Base-by-base conservation (phyloP, 1,139 yeast species). In the Blastobotrys persicus region DNA sequence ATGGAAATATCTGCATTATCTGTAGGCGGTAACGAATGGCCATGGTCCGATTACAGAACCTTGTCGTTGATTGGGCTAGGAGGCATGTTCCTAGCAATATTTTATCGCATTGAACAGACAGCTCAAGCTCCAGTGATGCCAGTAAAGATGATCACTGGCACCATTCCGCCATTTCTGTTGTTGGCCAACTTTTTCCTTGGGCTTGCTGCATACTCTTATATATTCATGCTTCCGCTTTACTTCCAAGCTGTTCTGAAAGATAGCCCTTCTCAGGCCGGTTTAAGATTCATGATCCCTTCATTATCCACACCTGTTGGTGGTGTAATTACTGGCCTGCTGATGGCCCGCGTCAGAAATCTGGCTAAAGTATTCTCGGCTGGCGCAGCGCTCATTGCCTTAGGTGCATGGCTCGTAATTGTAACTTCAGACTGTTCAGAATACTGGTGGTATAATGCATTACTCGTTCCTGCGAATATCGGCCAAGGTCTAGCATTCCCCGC, bases 311-410 rank as follows among this genome's bases (percentile, higher is more conserved):
- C 53, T 2, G 34, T 85, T 63, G 65, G 83, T 46, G 86, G 87
- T 12, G 80, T 81, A 7, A 78, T 88, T 1, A 48, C 72, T 43
- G 94, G 94, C 1, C 83, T 91, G 0, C 71, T 85, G 20, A 78
- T 80, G 16, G 78, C 88, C 9, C 94, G 41, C 11, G 38, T 35
- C 12, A 45, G 44, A 18, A 44, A 49, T 32, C 45, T 50, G 5
- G 49, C 45, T 12, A 20, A 31, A 31, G 20, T 51, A 2, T 51
- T 51, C 5, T 37, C 44, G 3, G 26, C 20, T 2, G 95, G 1
- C 51, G 74, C 44, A 81, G 82, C 65, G 84, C 86, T 87, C 80
- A 75, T 55, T 65, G 62, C 37, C 83, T 89, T 1, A 94, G 95
- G 3, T 76, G 74, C 45, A 86, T 65, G 63, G 33, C 71, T 83